Base-by-base conservation (phyloP, 108 stramenopile genomes). In the Cylindrotheca closterium region DNA sequence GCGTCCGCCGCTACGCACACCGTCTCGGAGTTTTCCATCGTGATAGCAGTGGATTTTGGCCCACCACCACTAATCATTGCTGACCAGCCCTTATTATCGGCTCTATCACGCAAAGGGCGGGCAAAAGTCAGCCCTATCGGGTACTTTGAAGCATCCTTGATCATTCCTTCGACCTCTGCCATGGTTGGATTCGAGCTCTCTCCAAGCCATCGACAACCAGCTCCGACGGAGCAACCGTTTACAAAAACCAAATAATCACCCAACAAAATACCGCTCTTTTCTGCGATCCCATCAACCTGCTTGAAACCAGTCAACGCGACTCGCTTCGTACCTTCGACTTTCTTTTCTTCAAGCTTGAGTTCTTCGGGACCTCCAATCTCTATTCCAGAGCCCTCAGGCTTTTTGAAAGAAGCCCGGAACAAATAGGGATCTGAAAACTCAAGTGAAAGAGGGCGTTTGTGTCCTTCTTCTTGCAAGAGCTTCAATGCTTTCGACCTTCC, bases 121-220 rank as follows among this genome's bases (percentile, higher is more conserved):
- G 93, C 90, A 84, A 95, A 95, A 7, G 85, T 86, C 62, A 95
- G 65, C 4, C 86, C 83, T 33, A 92, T 77, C 8, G 93, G 93
- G 58, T 87, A 88, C n/a, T 63, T 60, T 4, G 53, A 30, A 47
- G 64, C 34, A 3, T 81, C 60, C 23, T 68, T 53, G 3, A 94
- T 53, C 77, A 92, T 82, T 33, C 52, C 63, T 49, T 81, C 61
- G 10, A 92, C 81, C 47, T 88, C 81, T 10, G 65, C 65, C 24
- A 82, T 50, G 8, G 78, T 63, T 33, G 79, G 71, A 37, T 55
- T 30, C 2, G 56, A 69, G 30, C 50, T 52, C 45, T 77, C 78
- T 12, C 66, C 79, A 65, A 86, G 62, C 71, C 87, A 74, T 50
- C 79, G 73, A 37, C 82, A 85, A 18, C 92, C 92, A 47, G 92